Evolutionary conservation across 2,329 filamentous ascomycete genomes (phyloP), one percentile per base, ranked within the genome.

Genomic region (Epichloe sp.): DNA sequence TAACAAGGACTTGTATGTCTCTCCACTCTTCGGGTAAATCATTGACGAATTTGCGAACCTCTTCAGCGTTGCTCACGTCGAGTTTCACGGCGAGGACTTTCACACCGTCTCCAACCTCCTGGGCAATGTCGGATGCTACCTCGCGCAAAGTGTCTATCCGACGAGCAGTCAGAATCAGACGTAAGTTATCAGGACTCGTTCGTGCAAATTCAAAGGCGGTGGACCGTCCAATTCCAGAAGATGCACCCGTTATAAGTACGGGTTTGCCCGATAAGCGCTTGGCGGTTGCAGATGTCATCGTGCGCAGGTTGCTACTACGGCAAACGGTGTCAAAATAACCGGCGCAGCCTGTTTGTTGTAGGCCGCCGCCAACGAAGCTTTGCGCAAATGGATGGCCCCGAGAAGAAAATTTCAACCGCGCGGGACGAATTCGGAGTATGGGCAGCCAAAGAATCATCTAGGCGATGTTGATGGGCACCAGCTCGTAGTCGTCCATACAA

Each of bases 221-320:
- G 59, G 78, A 80, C 51, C 78, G 80, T 23, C 93, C 93, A 68
- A 98, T 97, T 55, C 93, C 93, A 19, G 88, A 94, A 4, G 86
- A 93, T 35, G 93, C 93, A 52, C 93, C 93, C 5, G 93, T 97
- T 56, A 98, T 79, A 52, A 97, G 70, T 53, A 97, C 75, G 4
- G 89, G 97, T 74, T 97, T 97, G 78, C 89, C 89, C 62, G 85
- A 78, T 54, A 98, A 86, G 72, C 91, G 89, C 68, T 88, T 85
- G 56, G 77, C 77, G 70, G 86, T 82, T 63, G 85, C 81, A 40
- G 76, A 69, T 37, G 71, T 63, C 74, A 53, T 53, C 3, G 43
- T 26, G 12, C 35, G 41, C 23, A 35, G 19, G 34, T n/a, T 17
- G 48, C 31, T 37, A 17, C 21, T n/a, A 12, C 37, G 19, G 10